phyloP scores from a whole-genome alignment of 164 flowering plant species.

The Litsea cubeba region DNA sequence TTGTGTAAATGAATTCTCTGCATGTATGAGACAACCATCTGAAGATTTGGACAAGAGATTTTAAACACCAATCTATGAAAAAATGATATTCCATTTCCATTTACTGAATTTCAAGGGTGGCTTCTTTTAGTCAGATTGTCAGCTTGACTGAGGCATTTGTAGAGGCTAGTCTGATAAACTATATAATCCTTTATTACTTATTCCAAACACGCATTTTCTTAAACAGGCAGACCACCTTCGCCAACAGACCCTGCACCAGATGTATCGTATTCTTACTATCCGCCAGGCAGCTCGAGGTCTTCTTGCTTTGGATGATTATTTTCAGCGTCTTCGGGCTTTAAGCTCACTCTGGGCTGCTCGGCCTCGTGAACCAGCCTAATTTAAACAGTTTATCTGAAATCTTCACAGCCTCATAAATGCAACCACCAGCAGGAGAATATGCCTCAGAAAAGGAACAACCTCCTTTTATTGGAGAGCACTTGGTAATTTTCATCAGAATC shows the following conservation, averaged over 20 bases:
- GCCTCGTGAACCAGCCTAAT: constrained; percentile 52
- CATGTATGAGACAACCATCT: too few species aligned
- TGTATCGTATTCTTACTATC: constrained; percentile 53
- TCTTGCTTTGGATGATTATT: constrained; percentile 78
- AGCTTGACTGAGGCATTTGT: too few species aligned
- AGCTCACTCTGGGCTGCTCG: constrained; percentile 75
- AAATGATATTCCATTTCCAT: too few species aligned
- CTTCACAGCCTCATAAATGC: constrained; percentile 1
- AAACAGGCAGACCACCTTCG: constrained; percentile 88
- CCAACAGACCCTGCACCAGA: constrained; percentile 61
- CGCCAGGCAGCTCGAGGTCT: constrained; percentile 79
- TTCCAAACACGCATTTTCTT: neutral
- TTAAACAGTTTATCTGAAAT: neutral
- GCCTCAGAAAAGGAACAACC: neutral
- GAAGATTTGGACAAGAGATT: too few species aligned
- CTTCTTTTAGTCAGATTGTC: too few species aligned
- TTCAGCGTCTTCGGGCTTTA: constrained; percentile 70
- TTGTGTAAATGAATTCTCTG: too few species aligned
- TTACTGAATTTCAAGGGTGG: too few species aligned
- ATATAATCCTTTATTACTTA: neutral
- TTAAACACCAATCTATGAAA: too few species aligned
- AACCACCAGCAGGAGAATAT: constrained; percentile 2
- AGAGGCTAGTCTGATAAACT: neutral
- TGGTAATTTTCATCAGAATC: neutral
- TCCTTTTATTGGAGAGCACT: neutral